Evolutionary conservation across 2,329 filamentous ascomycete genomes (phyloP).

Genomic region (Tolypocladium pustulatum): DNA sequence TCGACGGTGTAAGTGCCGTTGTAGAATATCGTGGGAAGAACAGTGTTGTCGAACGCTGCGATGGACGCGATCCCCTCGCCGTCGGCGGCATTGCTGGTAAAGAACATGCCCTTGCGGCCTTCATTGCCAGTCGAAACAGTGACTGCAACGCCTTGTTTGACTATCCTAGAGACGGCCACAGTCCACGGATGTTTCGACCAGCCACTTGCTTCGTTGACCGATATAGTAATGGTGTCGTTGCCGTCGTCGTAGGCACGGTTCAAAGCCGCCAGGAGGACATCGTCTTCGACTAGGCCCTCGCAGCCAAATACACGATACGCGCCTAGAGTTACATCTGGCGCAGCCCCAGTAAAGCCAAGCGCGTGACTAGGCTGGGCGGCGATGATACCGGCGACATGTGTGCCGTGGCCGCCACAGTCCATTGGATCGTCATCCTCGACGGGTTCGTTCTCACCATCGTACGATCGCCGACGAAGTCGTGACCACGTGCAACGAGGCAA

Average conservation of each 20-base stretch:
- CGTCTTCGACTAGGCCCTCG: constrained; percentile 19
- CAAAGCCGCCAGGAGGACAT: constrained; percentile 43
- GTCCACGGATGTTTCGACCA: constrained; percentile 29
- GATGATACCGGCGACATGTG: constrained; percentile 12
- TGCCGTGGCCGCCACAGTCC: constrained; percentile 11
- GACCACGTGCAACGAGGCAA: constrained; percentile 21
- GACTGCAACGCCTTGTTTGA: constrained; percentile 30
- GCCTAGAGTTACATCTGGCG: background rate
- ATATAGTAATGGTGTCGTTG: constrained; percentile 21
- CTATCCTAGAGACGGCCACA: constrained; percentile 30
- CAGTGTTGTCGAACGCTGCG: constrained; percentile 37
- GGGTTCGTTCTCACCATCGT: constrained; percentile 8
- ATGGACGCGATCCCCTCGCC: constrained; percentile 36
- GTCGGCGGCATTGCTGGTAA: constrained; percentile 34
- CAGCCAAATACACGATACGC: constrained; percentile 1
- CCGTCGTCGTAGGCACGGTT: constrained; percentile 33
- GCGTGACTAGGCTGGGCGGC: constrained; percentile 9
- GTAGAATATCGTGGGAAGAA: constrained; percentile 31
- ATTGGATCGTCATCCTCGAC: constrained; percentile 9
- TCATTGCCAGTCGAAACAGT: constrained; percentile 41
- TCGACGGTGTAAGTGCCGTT: constrained; percentile 30
- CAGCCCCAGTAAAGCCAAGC: background rate
- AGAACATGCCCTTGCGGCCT: constrained; percentile 36
- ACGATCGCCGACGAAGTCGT: constrained; percentile 14
- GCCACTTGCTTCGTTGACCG: constrained; percentile 8